These are phyloP conservation scores for Metrosideros polymorpha DNA, from an alignment of 441 rosid genomes.

Conservation along the genomic window DNA sequence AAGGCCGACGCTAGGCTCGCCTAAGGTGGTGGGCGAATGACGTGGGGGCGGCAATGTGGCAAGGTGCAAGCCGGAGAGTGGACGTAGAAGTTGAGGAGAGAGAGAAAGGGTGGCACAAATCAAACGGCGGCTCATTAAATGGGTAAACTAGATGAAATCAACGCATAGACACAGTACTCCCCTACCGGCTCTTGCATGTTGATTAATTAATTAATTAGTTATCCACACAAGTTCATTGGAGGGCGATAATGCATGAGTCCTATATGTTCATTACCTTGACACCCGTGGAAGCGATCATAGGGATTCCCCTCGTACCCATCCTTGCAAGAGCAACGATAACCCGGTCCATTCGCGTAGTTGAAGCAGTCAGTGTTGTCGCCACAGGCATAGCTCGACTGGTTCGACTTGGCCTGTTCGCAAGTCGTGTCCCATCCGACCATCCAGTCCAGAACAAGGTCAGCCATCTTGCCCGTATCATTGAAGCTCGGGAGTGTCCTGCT, in stretches of 20 bases:
- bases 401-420: accelerated
- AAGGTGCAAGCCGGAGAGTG: neutral
- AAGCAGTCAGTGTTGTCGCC: accelerated
- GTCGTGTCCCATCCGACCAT: neutral
- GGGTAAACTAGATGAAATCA: neutral
- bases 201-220: no score
- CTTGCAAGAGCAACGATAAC: neutral
- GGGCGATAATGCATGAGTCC: no score
- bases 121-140: neutral
- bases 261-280: neutral
- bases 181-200: no score
- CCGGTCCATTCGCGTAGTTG: neutral
- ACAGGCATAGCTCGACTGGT: neutral
- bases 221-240: no score
- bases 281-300: neutral
- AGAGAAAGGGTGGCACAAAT: accelerated
- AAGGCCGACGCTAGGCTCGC: no score
- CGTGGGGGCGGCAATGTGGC: no score
- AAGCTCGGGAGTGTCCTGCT: accelerated
- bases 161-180: neutral
- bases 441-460: neutral
- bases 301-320: accelerated
- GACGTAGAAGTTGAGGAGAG: neutral
- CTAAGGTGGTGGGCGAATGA: no score
- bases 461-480: accelerated